Evolutionary conservation across 78 protist genomes (phyloP).

Genomic region (Chrysochromulina tobinii): DNA sequence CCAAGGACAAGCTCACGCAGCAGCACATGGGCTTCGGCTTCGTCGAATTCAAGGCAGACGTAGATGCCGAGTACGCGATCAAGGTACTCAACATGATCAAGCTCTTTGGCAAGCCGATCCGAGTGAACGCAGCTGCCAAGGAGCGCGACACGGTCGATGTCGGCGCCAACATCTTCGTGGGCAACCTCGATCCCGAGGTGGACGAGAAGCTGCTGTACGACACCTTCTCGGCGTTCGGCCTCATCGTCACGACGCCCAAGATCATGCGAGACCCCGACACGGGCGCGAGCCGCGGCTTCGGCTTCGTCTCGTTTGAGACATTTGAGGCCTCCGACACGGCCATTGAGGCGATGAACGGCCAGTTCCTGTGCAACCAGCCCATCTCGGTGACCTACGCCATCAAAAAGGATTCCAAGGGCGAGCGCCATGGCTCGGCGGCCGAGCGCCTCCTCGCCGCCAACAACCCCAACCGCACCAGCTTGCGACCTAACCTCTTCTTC

Average conservation of each 20-base stretch:
- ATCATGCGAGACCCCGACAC: conserved; percentile 91
- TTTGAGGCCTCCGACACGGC: conserved; percentile 79
- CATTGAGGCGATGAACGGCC: conserved; percentile 66
- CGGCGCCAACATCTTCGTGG: conserved; percentile 80
- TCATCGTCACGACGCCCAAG: conserved; percentile 69
- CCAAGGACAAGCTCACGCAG: conserved; percentile 91
- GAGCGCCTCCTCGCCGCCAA: conserved; percentile 70
- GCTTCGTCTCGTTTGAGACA: conserved; percentile 89
- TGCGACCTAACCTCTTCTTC: conserved; percentile 1
- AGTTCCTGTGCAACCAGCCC: conserved; percentile 60
- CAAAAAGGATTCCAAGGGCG: conserved; percentile 68
- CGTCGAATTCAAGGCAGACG: conserved; percentile 89
- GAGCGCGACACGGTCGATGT: neutral
- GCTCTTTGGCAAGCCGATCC: conserved; percentile 90
- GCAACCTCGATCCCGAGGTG: conserved; percentile 88
- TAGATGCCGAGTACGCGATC: conserved; percentile 97
- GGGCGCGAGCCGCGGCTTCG: conserved; percentile 93
- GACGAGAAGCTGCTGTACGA: conserved; percentile 95
- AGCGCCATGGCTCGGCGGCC: conserved; percentile 67
- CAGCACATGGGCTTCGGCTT: conserved; percentile 91
- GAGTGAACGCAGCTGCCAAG: conserved; percentile 70
- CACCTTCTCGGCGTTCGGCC: conserved; percentile 95
- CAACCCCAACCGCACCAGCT: neutral
- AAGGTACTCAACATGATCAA: conserved; percentile 47
- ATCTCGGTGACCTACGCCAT: conserved; percentile 72